Evolutionary conservation across 768 basidiomycete species (phyloP).

Genomic region (Infundibulicybe gibba): DNA sequence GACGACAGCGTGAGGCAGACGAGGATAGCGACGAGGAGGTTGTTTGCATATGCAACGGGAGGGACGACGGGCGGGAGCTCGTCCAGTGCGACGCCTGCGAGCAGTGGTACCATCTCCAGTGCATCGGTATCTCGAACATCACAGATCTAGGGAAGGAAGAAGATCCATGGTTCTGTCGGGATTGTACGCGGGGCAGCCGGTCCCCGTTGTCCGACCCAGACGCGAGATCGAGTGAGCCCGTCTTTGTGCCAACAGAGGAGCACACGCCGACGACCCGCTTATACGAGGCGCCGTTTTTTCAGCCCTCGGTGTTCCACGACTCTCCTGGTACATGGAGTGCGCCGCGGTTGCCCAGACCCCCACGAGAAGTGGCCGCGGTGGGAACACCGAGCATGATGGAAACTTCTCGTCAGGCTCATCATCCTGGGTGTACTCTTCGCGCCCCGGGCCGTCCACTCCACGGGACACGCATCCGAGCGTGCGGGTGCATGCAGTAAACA

Average conservation of each 20-base stretch:
- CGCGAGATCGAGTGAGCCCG: constrained; percentile 50
- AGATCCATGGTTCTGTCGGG: constrained; percentile 74
- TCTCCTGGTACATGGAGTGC: constrained; percentile 56
- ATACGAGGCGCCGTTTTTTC: constrained; percentile 59
- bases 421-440: constrained; percentile 49
- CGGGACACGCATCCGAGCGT: constrained; percentile 32
- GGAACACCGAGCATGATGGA: constrained; percentile 17
- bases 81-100: constrained; percentile 82
- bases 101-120: constrained; percentile 80
- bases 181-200: constrained; percentile 43
- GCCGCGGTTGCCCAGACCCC: constrained; percentile 43
- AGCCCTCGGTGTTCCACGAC: constrained; percentile 44
- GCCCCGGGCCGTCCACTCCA: constrained; percentile 54
- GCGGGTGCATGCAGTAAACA: constrained; percentile 31
- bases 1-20: constrained; percentile 29
- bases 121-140: constrained; percentile 67
- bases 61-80: constrained; percentile 68
- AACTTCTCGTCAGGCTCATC: constrained; percentile 25
- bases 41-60: constrained; percentile 64
- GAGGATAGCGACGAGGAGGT: constrained; percentile 46
- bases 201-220: constrained; percentile 26
- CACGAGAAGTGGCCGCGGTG: constrained; percentile 23
- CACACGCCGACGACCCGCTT: constrained; percentile 33
- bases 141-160: constrained; percentile 71
- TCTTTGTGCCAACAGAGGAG: constrained; percentile 65